These are phyloP conservation scores for Trichoderma hamatum DNA, from an alignment of 2,329 filamentous ascomycete genomes.

Conservation along the genomic window DNA sequence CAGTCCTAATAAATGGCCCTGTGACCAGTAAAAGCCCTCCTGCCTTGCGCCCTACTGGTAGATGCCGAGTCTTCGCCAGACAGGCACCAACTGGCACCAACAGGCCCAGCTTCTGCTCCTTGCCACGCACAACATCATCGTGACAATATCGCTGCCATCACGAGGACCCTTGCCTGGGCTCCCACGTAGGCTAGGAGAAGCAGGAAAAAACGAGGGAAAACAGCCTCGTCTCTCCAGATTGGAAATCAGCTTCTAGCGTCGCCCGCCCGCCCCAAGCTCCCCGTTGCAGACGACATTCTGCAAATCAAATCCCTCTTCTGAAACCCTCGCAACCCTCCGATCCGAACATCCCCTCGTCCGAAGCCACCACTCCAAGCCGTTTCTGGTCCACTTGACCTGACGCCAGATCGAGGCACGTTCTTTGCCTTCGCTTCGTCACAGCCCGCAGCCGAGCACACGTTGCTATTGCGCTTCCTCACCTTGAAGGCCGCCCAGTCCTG, in stretches of 20 bases:
- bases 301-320: slow-evolving; percentile 12
- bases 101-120: background rate
- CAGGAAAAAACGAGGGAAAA: background rate
- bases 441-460: slow-evolving; percentile 26
- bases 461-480: slow-evolving; percentile 22
- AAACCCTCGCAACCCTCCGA: slow-evolving; percentile 27
- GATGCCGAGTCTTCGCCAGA: background rate
- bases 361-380: slow-evolving; percentile 28
- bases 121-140: slow-evolving; percentile 22
- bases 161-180: background rate
- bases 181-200: background rate
- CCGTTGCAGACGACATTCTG: background rate
- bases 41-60: too few species aligned
- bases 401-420: slow-evolving; percentile 22
- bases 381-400: slow-evolving; percentile 24
- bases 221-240: background rate
- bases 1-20: background rate
- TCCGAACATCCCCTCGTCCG: slow-evolving; percentile 33
- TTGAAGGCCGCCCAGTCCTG: background rate
- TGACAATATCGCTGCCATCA: slow-evolving; percentile 5
- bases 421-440: background rate
- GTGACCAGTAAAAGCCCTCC: slow-evolving; percentile 1
- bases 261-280: background rate
- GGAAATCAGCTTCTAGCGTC: slow-evolving; percentile 12
- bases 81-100: background rate